phyloP scores from a whole-genome alignment of 371 early-diverging fungal genomes.

The Thermomucor indicae-seudaticae region DNA sequence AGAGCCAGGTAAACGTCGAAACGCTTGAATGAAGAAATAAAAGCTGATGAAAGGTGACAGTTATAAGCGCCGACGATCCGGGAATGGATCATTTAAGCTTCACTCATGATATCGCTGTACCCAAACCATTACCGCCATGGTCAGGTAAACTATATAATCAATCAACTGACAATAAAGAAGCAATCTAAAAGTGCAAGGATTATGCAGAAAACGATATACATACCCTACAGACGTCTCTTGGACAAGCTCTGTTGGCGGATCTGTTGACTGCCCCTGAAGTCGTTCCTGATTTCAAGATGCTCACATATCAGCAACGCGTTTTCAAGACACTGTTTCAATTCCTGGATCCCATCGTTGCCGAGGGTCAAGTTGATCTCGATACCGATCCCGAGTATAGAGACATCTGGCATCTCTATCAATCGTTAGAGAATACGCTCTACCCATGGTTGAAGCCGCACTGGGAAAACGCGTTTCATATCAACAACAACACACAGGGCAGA shows the following conservation, averaged over 20 bases:
- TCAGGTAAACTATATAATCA: slow-evolving; percentile 11
- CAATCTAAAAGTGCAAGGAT: too few species aligned
- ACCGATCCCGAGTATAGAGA: slow-evolving; percentile 9
- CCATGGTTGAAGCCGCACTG: slow-evolving; percentile 27
- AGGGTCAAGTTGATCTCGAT: slow-evolving; percentile 11
- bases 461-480: slow-evolving; percentile 20
- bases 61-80: slow-evolving; percentile 3
- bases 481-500: slow-evolving; percentile 24
- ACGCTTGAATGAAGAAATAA: background rate
- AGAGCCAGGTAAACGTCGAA: slow-evolving; percentile 2
- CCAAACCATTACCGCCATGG: slow-evolving; percentile 16
- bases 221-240: slow-evolving; percentile 7
- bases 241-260: slow-evolving; percentile 8
- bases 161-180: background rate
- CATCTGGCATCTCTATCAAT: slow-evolving; percentile 15
- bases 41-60: background rate
- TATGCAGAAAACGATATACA: slow-evolving; percentile 7
- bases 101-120: slow-evolving; percentile 22
- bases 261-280: slow-evolving; percentile 16
- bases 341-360: slow-evolving; percentile 27
- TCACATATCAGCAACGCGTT: slow-evolving; percentile 28
- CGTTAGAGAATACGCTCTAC: slow-evolving; percentile 15
- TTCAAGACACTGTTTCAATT: slow-evolving; percentile 35
- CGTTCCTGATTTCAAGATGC: slow-evolving; percentile 20
- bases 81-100: slow-evolving; percentile 7